Percentiles rank a stretch among this genome's conserved stretches.
These are phyloP conservation scores for Sabuloglossum arenarium DNA, from an alignment of 495 filamentous ascomycete species.

Conservation along the genomic window DNA sequence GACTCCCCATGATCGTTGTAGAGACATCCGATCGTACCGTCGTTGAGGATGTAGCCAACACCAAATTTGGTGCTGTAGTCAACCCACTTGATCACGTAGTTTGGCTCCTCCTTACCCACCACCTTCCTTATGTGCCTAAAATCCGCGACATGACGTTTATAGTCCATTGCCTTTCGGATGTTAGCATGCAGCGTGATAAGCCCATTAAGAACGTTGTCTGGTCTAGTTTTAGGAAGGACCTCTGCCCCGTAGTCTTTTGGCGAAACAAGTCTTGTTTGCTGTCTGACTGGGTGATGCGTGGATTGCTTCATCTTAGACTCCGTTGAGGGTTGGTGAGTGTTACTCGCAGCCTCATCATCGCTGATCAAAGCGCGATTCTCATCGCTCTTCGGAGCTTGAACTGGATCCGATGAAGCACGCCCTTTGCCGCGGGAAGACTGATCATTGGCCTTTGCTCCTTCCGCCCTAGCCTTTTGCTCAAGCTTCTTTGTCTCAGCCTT, in stretches of 20 bases:
- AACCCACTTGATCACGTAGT: conserved; percentile 68
- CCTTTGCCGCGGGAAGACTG: neutral
- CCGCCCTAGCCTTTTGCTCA: neutral
- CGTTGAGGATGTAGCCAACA: conserved; percentile 65
- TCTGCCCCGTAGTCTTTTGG: conserved; percentile 28
- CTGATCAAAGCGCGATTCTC: neutral
- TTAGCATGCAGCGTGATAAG: conserved; percentile 28
- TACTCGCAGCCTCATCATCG: neutral
- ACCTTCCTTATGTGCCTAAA: neutral
- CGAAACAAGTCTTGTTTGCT: conserved; percentile 22
- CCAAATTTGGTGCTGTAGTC: conserved; percentile 86
- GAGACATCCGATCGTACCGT: conserved; percentile 66
- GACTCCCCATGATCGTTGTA: conserved; percentile 43
- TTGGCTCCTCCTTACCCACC: neutral
- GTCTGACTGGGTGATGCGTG: neutral
- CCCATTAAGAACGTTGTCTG: conserved; percentile 29
- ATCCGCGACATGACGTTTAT: conserved; percentile 3
- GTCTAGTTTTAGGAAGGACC: conserved; percentile 24
- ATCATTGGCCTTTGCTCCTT: neutral
- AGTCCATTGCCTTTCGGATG: conserved; percentile 33
- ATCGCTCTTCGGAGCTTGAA: neutral
- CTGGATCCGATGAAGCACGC: neutral
- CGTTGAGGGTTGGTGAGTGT: neutral
- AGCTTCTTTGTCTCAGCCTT: neutral
- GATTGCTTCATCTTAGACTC: neutral